phyloP scores from a whole-genome alignment of 2,329 filamentous ascomycete genomes.

The Lachnellula hyalina region DNA sequence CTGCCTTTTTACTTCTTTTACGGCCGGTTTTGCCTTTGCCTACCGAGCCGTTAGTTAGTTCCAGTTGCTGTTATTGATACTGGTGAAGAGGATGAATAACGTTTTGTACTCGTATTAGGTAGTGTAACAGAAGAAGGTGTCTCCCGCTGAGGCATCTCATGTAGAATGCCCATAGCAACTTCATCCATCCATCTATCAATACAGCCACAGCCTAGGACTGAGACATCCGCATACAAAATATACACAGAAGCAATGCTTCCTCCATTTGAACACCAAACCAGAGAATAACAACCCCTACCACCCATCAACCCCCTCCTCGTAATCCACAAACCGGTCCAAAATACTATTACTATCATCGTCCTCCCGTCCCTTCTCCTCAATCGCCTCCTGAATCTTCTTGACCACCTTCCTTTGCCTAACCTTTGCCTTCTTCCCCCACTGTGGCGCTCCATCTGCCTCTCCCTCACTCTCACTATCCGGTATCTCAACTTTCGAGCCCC shows the following conservation, averaged over 20 bases:
- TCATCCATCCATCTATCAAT: background rate
- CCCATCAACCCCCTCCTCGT: slow-evolving; percentile 23
- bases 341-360: slow-evolving; percentile 72
- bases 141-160: too few relatives aligned
- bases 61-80: background rate
- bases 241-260: background rate
- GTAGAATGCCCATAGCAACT: too few relatives aligned
- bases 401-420: slow-evolving; percentile 63
- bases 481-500: slow-evolving; percentile 42
- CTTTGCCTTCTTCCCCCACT: slow-evolving; percentile 67
- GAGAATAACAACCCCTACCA: slow-evolving; percentile 16
- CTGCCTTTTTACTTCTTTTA: slow-evolving; percentile 1
- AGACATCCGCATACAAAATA: background rate
- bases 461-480: slow-evolving; percentile 49
- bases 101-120: too few relatives aligned
- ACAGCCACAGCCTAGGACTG: background rate
- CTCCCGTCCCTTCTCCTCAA: slow-evolving; percentile 51
- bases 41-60: background rate
- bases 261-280: background rate
- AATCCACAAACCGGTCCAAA: slow-evolving; percentile 61
- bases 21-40: background rate
- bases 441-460: slow-evolving; percentile 37
- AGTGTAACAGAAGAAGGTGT: too few relatives aligned
- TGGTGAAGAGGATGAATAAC: background rate
- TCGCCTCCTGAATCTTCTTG: slow-evolving; percentile 57